Evolutionary conservation across 352 stramenopile genomes (phyloP).

Genomic region (Globisporangium emineosum): DNA sequence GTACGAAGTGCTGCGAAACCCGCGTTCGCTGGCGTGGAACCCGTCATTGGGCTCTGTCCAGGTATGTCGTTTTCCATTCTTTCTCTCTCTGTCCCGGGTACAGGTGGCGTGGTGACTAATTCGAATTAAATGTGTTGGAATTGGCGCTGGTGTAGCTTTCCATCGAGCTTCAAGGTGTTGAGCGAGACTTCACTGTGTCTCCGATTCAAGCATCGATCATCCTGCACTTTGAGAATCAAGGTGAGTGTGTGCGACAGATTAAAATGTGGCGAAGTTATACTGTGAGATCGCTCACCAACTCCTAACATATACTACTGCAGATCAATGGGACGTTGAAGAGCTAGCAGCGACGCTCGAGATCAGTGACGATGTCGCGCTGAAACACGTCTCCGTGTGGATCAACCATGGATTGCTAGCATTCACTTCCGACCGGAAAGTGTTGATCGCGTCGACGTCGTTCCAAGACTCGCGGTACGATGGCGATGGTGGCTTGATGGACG

Average conservation of each 20-base stretch:
- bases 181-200: slow-evolving; percentile 87
- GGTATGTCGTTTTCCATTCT: slow-evolving; percentile 22
- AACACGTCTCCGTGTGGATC: slow-evolving; percentile 66
- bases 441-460: slow-evolving; percentile 44
- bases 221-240: slow-evolving; percentile 93
- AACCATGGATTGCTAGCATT: slow-evolving; percentile 66
- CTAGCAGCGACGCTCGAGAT: slow-evolving; percentile 62
- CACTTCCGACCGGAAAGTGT: slow-evolving; percentile 33
- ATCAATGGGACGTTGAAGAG: slow-evolving; percentile 54
- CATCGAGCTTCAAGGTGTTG: slow-evolving; percentile 88
- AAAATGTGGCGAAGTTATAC: background rate
- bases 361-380: slow-evolving; percentile 49
- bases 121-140: background rate
- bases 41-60: slow-evolving; percentile 91
- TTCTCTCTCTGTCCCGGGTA: background rate
- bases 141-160: slow-evolving; percentile 32
- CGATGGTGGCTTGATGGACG: slow-evolving; percentile 37
- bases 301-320: slow-evolving; percentile 18
- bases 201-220: slow-evolving; percentile 94
- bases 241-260: slow-evolving; percentile 18
- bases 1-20: slow-evolving; percentile 94
- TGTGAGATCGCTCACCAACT: background rate
- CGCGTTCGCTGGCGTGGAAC: slow-evolving; percentile 92
- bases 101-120: background rate
- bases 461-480: slow-evolving; percentile 38